A percentile compares a stretch with the other conserved stretches of the same genome.
Conservation (phyloP, 148 eudicot genomes). For the Vaccinium myrtillus region DNA sequence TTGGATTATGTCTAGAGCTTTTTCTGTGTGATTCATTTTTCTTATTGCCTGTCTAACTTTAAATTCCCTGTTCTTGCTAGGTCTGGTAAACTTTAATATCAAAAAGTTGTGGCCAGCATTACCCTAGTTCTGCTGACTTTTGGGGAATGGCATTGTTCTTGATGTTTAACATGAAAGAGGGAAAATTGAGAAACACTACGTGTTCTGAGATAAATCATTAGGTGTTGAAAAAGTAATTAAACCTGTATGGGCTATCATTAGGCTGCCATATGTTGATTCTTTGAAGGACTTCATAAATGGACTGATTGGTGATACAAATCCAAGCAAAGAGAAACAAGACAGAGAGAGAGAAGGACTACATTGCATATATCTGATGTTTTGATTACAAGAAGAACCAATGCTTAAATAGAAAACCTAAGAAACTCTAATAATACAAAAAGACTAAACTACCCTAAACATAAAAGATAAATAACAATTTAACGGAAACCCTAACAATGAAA, state of each 20-base stretch:
- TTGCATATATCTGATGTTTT: too few relatives aligned
- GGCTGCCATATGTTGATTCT: not conserved
- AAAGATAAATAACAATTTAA: too few relatives aligned
- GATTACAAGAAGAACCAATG: too few relatives aligned
- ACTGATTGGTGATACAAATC: too few relatives aligned
- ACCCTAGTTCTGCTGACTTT: not conserved
- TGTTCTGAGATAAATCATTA: not conserved
- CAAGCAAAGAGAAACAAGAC: too few relatives aligned
- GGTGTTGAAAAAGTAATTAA: constrained; percentile 1
- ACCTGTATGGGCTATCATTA: not conserved
- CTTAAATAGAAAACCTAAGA: too few relatives aligned
- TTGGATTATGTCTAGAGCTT: not conserved
- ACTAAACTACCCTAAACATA: too few relatives aligned
- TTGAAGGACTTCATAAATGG: not conserved
- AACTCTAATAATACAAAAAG: too few relatives aligned
- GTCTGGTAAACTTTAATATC: not conserved
- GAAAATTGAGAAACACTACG: not conserved
- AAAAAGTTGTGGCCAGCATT: not conserved
- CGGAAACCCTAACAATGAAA: too few relatives aligned
- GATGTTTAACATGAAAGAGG: not conserved
- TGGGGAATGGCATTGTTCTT: not conserved
- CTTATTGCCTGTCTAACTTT: not conserved
- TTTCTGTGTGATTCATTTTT: not conserved
- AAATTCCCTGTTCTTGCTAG: not conserved
- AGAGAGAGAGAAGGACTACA: too few relatives aligned